Conservation (phyloP, 83 land plant species). For the Picea mariana region DNA sequence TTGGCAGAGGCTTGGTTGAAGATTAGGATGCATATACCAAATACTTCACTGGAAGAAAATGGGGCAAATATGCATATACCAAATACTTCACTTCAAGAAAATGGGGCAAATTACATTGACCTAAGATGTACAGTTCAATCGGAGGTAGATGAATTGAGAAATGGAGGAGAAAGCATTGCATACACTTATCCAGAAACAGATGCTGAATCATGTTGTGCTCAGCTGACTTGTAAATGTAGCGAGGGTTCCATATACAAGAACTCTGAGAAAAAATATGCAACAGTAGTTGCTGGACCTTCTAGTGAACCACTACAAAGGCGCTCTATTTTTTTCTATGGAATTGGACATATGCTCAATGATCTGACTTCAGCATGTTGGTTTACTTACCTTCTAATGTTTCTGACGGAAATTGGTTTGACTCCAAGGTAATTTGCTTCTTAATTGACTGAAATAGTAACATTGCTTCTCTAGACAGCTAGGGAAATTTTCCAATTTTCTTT, state of each 20-base stretch:
- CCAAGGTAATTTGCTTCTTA: conserved; percentile 56
- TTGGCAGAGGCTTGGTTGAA: background rate
- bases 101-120: conserved; percentile 1
- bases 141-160: background rate
- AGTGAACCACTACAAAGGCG: conserved; percentile 43
- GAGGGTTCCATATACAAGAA: background rate
- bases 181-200: background rate
- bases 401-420: conserved; percentile 88
- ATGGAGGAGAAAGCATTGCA: background rate
- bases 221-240: background rate
- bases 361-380: conserved; percentile 98
- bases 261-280: conserved; percentile 17
- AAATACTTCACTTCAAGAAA: background rate
- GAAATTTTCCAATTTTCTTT: background rate
- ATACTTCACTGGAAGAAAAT: background rate
- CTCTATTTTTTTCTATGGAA: conserved; percentile 68
- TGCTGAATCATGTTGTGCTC: background rate
- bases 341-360: conserved; percentile 97
- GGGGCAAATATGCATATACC: background rate
- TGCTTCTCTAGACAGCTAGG: background rate
- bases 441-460: background rate
- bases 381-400: conserved; percentile 86
- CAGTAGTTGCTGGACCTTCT: background rate
- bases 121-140: background rate
- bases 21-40: background rate